Evolutionary conservation across 2,329 filamentous ascomycete genomes (phyloP).

Genomic region (Neonectria punicea): DNA sequence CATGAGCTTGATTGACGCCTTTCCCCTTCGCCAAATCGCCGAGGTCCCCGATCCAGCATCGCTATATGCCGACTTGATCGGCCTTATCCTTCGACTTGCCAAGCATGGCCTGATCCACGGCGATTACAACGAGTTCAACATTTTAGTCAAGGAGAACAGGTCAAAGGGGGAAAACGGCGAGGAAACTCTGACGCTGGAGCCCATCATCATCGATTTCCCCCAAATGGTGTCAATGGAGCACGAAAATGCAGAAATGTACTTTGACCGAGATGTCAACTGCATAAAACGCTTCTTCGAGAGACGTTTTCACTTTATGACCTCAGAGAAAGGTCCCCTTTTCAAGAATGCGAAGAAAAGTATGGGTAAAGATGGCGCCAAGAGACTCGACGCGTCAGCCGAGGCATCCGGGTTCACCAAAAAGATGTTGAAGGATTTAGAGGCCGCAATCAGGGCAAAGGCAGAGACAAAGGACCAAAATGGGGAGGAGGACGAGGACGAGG

Average conservation of each 20-base stretch:
- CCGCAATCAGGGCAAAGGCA: conserved; percentile 85
- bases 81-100: conserved; percentile 84
- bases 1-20: conserved; percentile 93
- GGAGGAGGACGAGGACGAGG: conserved; percentile 44
- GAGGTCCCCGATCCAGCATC: conserved; percentile 82
- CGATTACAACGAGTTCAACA: conserved; percentile 99
- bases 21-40: conserved; percentile 89
- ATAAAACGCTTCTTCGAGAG: conserved; percentile 94
- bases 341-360: conserved; percentile 82
- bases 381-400: conserved; percentile 88
- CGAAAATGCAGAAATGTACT: conserved; percentile 94
- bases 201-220: conserved; percentile 95
- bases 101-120: conserved; percentile 93
- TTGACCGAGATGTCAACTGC: conserved; percentile 94
- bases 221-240: conserved; percentile 98
- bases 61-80: conserved; percentile 93
- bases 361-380: conserved; percentile 69
- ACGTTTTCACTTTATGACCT: conserved; percentile 86
- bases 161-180: conserved; percentile 52
- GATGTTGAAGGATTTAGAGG: conserved; percentile 93
- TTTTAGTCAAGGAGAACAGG: conserved; percentile 84
- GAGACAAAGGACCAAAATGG: conserved; percentile 54
- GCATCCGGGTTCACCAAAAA: conserved; percentile 97
- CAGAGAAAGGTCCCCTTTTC: conserved; percentile 86
- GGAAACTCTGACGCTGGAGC: conserved; percentile 67